Percentiles rank a stretch among this genome's conserved stretches.
Conservation (phyloP, 495 filamentous ascomycete species). For the Podospora appendiculata region DNA sequence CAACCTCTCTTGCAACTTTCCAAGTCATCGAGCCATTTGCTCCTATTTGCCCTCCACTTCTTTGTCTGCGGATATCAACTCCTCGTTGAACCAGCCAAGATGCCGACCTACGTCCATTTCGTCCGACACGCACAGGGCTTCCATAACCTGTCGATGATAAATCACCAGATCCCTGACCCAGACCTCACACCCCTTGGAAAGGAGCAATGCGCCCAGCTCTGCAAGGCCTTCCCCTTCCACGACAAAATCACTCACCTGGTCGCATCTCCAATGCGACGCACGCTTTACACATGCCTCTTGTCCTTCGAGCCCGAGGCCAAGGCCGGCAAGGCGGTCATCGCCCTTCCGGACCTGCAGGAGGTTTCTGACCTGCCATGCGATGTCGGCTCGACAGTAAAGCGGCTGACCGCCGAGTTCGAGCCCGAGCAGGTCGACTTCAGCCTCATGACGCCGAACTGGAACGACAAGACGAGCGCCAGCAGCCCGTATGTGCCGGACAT, state of each 20-base stretch:
- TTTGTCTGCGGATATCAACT: no score
- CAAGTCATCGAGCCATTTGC: no score
- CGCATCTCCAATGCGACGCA: constrained; percentile 77
- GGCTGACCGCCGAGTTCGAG: constrained; percentile 52
- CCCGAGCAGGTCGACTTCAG: constrained; percentile 55
- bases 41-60: no score
- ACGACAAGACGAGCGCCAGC: constrained; percentile 48
- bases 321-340: constrained; percentile 47
- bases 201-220: constrained; percentile 62
- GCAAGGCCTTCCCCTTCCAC: constrained; percentile 55
- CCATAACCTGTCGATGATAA: constrained; percentile 71
- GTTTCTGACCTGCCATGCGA: constrained; percentile 72
- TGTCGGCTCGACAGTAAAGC: constrained; percentile 51
- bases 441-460: constrained; percentile 58
- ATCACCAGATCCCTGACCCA: constrained; percentile 70
- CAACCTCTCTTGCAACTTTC: no score
- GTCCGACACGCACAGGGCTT: constrained; percentile 55
- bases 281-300: constrained; percentile 70
- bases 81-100: constrained; percentile 4
- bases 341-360: constrained; percentile 78
- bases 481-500: constrained; percentile 50
- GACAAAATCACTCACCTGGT: constrained; percentile 61
- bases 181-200: constrained; percentile 69
- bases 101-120: constrained; percentile 44
- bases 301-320: constrained; percentile 49